Evolutionary conservation across 2,329 filamentous ascomycete species (phyloP).

Genomic region (Cladophialophora exuberans): DNA sequence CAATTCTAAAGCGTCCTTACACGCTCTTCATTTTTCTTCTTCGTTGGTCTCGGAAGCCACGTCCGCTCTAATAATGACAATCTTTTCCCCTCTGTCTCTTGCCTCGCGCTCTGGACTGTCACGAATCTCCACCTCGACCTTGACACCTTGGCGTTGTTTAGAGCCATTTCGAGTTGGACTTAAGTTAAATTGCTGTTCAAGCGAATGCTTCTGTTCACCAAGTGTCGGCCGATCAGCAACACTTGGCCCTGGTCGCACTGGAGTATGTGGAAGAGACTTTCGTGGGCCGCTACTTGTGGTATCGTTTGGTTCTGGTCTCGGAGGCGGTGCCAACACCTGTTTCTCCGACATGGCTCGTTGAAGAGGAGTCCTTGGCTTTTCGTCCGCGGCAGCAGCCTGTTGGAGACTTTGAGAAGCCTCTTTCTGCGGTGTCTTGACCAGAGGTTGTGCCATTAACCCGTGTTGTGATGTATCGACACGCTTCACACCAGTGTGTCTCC

Average conservation of each 20-base stretch:
- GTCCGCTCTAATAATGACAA: slow-evolving; percentile 30
- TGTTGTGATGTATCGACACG: slow-evolving; percentile 12
- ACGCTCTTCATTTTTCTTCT: background rate
- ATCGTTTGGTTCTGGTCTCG: slow-evolving; percentile 8
- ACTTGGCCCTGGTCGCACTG: slow-evolving; percentile 22
- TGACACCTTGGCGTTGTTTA: slow-evolving; percentile 24
- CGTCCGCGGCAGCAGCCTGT: background rate
- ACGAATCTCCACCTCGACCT: slow-evolving; percentile 31
- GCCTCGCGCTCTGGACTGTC: slow-evolving; percentile 30
- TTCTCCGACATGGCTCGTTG: slow-evolving; percentile 27
- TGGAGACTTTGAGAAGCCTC: slow-evolving; percentile 15
- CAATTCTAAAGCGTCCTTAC: no score
- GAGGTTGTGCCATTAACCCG: background rate
- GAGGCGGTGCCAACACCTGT: slow-evolving; percentile 20
- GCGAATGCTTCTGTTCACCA: slow-evolving; percentile 18
- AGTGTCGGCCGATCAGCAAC: slow-evolving; percentile 23
- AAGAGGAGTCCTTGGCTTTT: slow-evolving; percentile 17
- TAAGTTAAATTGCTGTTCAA: slow-evolving; percentile 30
- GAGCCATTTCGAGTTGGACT: slow-evolving; percentile 30
- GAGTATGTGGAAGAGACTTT: slow-evolving; percentile 22
- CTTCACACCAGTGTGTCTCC: slow-evolving; percentile 12
- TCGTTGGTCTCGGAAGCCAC: slow-evolving; percentile 19
- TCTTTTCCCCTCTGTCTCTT: slow-evolving; percentile 26
- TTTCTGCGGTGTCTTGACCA: slow-evolving; percentile 15
- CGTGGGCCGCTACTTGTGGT: slow-evolving; percentile 8